Evolutionary conservation across 257 asterid genomes (phyloP).

Genomic region (Nicotiana benthamiana): DNA sequence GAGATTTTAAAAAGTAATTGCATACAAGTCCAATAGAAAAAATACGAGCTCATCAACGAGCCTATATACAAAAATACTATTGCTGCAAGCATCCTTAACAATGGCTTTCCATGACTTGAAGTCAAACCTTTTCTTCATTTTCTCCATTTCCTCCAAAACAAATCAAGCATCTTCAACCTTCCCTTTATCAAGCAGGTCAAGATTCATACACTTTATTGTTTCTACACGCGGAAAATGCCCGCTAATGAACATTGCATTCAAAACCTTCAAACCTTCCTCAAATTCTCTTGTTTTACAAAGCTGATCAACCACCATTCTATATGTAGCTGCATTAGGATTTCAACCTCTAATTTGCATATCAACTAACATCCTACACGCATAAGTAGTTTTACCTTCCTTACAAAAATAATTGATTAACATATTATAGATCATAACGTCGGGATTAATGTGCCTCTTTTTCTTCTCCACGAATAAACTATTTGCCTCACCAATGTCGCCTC

Average conservation of each 20-base stretch:
- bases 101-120: conserved; percentile 50
- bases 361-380: too few relatives aligned
- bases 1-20: neutral
- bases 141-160: conserved; percentile 68
- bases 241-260: conserved; percentile 55
- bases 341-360: too few relatives aligned
- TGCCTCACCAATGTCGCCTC: conserved; percentile 21
- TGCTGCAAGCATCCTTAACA: conserved; percentile 35
- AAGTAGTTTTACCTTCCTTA: too few relatives aligned
- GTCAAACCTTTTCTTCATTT: conserved; percentile 40
- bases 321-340: too few relatives aligned
- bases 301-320: conserved; percentile 48
- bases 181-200: conserved; percentile 49
- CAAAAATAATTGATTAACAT: too few relatives aligned
- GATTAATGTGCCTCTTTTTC: conserved; percentile 51
- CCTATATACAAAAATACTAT: conserved; percentile 11
- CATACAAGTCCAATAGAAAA: neutral
- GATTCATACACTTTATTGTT: conserved; percentile 33
- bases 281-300: conserved; percentile 50
- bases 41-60: conserved; percentile 26
- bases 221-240: conserved; percentile 53
- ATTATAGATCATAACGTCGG: too few relatives aligned
- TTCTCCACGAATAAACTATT: conserved; percentile 52
- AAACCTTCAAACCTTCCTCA: conserved; percentile 49
- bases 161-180: conserved; percentile 46